A percentile compares a stretch with the other conserved stretches of the same genome.
phyloP scores from a whole-genome alignment of 1,139 yeast species.

The Candida smagusa region DNA sequence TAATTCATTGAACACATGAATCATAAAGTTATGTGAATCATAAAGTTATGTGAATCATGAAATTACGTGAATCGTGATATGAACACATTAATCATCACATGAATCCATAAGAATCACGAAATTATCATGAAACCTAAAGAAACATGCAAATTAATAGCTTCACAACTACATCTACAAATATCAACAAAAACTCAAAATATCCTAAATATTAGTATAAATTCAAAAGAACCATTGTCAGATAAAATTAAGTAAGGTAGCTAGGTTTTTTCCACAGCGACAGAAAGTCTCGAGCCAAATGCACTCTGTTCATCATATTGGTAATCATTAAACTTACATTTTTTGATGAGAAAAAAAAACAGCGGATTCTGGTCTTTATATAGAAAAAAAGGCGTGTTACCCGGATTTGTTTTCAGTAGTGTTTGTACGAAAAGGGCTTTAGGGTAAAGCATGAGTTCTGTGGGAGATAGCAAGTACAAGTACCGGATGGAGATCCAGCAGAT shows the following conservation, averaged over 20 bases:
- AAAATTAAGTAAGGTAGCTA: slow-evolving; percentile 71
- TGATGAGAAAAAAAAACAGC: slow-evolving; percentile 4
- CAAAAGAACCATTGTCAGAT: slow-evolving; percentile 16
- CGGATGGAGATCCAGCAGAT: slow-evolving; percentile 89
- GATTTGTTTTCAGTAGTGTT: slow-evolving; percentile 2
- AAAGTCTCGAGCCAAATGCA: slow-evolving; percentile 96
- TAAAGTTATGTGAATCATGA: too few relatives aligned
- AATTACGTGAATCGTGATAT: too few relatives aligned
- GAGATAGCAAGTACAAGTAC: slow-evolving; percentile 61
- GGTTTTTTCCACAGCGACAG: slow-evolving; percentile 91
- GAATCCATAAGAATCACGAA: too few relatives aligned
- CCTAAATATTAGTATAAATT: too few relatives aligned
- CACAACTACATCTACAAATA: too few relatives aligned
- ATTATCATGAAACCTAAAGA: too few relatives aligned
- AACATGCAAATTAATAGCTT: too few relatives aligned
- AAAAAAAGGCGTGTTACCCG: slow-evolving; percentile 10
- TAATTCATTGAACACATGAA: too few relatives aligned
- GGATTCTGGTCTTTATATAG: slow-evolving; percentile 5
- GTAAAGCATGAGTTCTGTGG: slow-evolving; percentile 3
- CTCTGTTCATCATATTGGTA: slow-evolving; percentile 66
- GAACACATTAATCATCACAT: too few relatives aligned
- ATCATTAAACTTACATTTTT: slow-evolving; percentile 8
- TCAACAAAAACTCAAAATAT: too few relatives aligned
- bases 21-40: too few relatives aligned
- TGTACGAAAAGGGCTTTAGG: neutral